Evolutionary conservation across 192 early-diverging fungal genomes (phyloP), one percentile per base, ranked within the genome.

Genomic region (Umbelopsis isabellina): DNA sequence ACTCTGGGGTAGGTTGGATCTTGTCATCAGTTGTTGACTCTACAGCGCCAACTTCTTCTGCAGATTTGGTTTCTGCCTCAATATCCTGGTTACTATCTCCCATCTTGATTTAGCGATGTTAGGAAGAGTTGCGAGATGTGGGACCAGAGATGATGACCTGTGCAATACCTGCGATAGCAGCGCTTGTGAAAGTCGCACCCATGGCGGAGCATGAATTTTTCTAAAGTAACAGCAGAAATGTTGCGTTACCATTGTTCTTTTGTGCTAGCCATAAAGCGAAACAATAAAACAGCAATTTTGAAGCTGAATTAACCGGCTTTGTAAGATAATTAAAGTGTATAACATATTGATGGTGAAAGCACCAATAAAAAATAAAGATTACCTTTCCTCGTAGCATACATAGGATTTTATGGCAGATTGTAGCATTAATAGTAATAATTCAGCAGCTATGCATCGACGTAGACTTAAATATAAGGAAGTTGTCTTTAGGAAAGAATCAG

Each of bases 81-180:
- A 35, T 25, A n/a, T 61, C 55, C n/a, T 61, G 55, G 15, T 35
- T 61, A 13, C 18, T 30, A 35, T 16, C 55, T 61, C 33, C 55
- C 55, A 61, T 61, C 33, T 61, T 61, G 13, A 4, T 35, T 25
- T 25, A 25, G 18, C n/a, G 27, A 5, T 33, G 21, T 22, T 33
- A 16, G 25, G 7, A 35, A 61, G 30, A 61, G 27, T 12, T n/a
- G 16, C 11, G 7, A 61, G 55, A 61, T 61, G 55, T 35, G 18
- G 27, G 18, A 33, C 27, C 13, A 61, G 55, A 41, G 37, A 41
- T 41, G 37, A 61, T 61, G 55, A 35, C 16, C 25, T 25, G 12
- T 12, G 27, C 7, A 30, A 35, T 12, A 33, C 25, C 18, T 30
- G 22, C 51, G 25, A 1, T 8, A 61, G 33, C 7, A 27, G 30